Evolutionary conservation across 1,284 basidiomycete species (phyloP), one percentile per base, ranked within the genome.

Genomic region (Microbotryomycetes sp.): DNA sequence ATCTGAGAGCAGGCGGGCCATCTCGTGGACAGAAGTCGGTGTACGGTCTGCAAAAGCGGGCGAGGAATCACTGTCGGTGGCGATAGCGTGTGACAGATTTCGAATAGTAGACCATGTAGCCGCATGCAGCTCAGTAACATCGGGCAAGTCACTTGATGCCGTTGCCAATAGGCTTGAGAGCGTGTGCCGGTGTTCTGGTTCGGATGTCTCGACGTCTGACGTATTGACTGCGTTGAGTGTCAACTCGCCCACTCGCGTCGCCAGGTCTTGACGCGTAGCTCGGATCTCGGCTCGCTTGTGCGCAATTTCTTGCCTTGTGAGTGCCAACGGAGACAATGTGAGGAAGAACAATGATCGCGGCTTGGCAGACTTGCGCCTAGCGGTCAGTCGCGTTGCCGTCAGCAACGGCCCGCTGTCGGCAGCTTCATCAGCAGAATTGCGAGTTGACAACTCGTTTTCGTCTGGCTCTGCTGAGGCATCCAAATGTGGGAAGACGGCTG

Each of bases 401-500:
- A 35, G 16, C 52, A 30, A 41, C 5, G 54, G 13, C 4, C 35
- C 54, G 16, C 30, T 28, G 26, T 23, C 41, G 45, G 55, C 24
- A 45, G 35, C 45, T 15, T 35, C 45, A 7, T 57, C n/a, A 30
- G 28, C 21, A 23, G 23, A 28, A 27, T 48, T 15, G 11, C n/a
- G 23, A 16, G 41, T 41, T n/a, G 56, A 60, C 28, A 13, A 26
- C 6, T 41, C 35, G 35, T 9, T 16, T 11, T 52, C 60, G 23
- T 59, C 51, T 24, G 57, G 58, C 18, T 59, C 57, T 7, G 59
- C 50, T 16, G 59, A 50, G 35, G 50, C 56, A 27, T 55, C 24
- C 7, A 72, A 65, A 55, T 72, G 71, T 2, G 71, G 71, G 54
- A 70, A 72, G 29, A 71, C 54, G 24, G 71, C 63, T 15, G 67